Percentiles rank a stretch among this genome's conserved stretches.
phyloP scores from a whole-genome alignment of 2,329 filamentous ascomycete genomes.

The Cladorrhinum sp. region DNA sequence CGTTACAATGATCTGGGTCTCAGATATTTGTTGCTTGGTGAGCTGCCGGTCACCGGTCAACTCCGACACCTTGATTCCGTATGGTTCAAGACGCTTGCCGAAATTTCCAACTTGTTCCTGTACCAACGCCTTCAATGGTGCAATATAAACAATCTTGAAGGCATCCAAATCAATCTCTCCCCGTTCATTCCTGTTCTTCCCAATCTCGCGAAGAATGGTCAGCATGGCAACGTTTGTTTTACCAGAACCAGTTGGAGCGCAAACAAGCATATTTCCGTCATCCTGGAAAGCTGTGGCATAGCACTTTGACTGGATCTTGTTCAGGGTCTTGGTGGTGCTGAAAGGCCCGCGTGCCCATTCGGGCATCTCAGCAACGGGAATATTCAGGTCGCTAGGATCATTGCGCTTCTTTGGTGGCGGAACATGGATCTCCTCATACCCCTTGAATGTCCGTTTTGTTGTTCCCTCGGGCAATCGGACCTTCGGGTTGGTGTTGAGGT shows the following conservation, averaged over 20 bases:
- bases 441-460: slow-evolving; percentile 93
- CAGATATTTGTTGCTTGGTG: slow-evolving; percentile 96
- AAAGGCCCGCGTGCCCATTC: slow-evolving; percentile 90
- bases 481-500: slow-evolving; percentile 98
- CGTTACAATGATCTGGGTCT: slow-evolving; percentile 97
- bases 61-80: slow-evolving; percentile 90
- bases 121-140: slow-evolving; percentile 89
- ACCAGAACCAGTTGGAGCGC: slow-evolving; percentile 92
- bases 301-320: slow-evolving; percentile 93
- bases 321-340: slow-evolving; percentile 79
- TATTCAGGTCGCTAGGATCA: slow-evolving; percentile 74
- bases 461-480: slow-evolving; percentile 92
- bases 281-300: slow-evolving; percentile 87
- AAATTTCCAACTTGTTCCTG: slow-evolving; percentile 99
- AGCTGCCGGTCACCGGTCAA: slow-evolving; percentile 96
- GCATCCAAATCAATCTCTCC: slow-evolving; percentile 94
- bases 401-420: slow-evolving; percentile 85
- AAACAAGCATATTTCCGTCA: slow-evolving; percentile 97
- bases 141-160: slow-evolving; percentile 99
- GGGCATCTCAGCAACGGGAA: slow-evolving; percentile 83
- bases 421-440: slow-evolving; percentile 97
- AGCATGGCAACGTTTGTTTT: slow-evolving; percentile 99
- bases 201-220: slow-evolving; percentile 91
- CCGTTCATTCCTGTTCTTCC: slow-evolving; percentile 86
- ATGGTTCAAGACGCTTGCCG: slow-evolving; percentile 83